Evolutionary conservation across 2,329 filamentous ascomycete genomes (phyloP).

Genomic region (Coleophoma cylindrospora): DNA sequence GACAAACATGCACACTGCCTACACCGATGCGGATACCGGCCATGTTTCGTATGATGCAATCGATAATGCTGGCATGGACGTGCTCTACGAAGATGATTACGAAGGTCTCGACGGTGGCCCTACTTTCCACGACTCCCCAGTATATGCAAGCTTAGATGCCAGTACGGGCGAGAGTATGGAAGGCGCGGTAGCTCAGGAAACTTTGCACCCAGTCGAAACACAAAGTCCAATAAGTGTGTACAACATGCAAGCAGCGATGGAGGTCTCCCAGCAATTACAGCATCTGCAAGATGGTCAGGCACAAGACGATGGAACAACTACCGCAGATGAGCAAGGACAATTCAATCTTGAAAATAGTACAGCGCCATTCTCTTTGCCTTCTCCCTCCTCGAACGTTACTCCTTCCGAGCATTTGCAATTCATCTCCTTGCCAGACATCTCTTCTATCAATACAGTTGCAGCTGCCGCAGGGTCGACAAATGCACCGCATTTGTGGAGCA

Average conservation of each 20-base stretch:
- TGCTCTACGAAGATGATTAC: neutral
- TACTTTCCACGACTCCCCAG: neutral
- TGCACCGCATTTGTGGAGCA: slow-evolving; percentile 2
- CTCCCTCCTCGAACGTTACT: neutral
- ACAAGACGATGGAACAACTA: slow-evolving; percentile 14
- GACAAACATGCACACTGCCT: slow-evolving; percentile 18
- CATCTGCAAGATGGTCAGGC: slow-evolving; percentile 24
- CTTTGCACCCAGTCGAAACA: too few species aligned
- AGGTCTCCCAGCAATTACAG: slow-evolving; percentile 23
- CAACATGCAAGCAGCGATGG: slow-evolving; percentile 20
- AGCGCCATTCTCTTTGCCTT: slow-evolving; percentile 17
- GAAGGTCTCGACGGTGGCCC: neutral
- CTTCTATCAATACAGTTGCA: neutral
- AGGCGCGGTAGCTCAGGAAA: neutral
- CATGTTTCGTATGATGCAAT: neutral
- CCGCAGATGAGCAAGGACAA: slow-evolving; percentile 7
- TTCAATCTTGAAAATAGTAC: slow-evolving; percentile 20
- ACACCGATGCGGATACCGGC: slow-evolving; percentile 11
- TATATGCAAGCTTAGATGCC: neutral
- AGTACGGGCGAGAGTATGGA: neutral
- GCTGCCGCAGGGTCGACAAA: neutral
- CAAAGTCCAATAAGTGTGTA: neutral
- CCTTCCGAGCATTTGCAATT: neutral
- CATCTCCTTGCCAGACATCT: slow-evolving; percentile 7
- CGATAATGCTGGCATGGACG: neutral